A percentile compares a stretch with the other conserved stretches of the same genome.
phyloP scores from a whole-genome alignment of 805 yeast species.

The Zygoascus tannicola region DNA sequence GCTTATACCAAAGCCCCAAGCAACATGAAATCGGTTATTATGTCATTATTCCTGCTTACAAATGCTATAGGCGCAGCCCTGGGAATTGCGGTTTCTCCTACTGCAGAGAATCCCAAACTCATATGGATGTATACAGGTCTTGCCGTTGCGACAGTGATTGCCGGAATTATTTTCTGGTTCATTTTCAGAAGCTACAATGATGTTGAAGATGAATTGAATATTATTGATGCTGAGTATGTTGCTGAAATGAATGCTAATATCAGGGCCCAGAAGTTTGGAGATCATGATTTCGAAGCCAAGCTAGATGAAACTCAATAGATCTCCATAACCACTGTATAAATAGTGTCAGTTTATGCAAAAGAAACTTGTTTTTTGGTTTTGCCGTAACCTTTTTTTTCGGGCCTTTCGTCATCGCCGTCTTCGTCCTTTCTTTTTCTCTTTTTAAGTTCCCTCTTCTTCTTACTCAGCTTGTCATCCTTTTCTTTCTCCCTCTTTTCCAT shows the following conservation, averaged over 20 bases:
- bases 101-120: constrained; percentile 59
- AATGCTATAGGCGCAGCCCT: constrained; percentile 72
- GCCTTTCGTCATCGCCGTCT: constrained; percentile 7
- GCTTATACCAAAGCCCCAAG: constrained; percentile 79
- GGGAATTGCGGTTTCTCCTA: constrained; percentile 63
- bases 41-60: constrained; percentile 54
- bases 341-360: constrained; percentile 8
- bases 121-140: constrained; percentile 62
- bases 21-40: constrained; percentile 54
- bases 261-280: constrained; percentile 7
- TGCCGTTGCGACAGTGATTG: constrained; percentile 47
- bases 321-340: not conserved
- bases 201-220: constrained; percentile 49
- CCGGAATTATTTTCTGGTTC: constrained; percentile 56
- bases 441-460: constrained; percentile 34
- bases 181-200: constrained; percentile 45
- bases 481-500: constrained; percentile 73
- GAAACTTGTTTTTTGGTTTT: constrained; percentile 14
- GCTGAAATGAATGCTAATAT: constrained; percentile 22
- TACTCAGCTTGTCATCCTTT: constrained; percentile 61
- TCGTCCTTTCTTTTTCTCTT: constrained; percentile 10
- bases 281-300: not conserved
- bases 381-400: constrained; percentile 11
- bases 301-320: not conserved
- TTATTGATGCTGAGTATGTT: constrained; percentile 34